phyloP scores from a whole-genome alignment of 345 rosid genomes.

The Citrus sp. region DNA sequence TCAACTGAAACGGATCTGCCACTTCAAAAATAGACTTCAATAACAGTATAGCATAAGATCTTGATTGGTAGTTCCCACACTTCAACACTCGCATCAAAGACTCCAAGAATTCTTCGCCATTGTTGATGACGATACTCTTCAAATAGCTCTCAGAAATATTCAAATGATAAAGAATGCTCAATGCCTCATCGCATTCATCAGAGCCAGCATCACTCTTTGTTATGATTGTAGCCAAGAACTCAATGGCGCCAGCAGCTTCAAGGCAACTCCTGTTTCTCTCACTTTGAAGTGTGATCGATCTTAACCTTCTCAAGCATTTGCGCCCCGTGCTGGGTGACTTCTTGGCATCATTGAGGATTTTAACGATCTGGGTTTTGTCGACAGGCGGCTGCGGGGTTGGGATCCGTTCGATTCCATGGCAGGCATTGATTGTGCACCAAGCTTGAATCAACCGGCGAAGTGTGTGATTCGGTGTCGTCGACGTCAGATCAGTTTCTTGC shows the following conservation, averaged over 20 bases:
- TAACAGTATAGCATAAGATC: constrained; percentile 34
- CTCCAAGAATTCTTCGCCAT: constrained; percentile 28
- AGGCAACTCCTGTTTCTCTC: constrained; percentile 35
- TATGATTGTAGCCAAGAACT: constrained; percentile 40
- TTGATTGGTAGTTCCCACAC: constrained; percentile 28
- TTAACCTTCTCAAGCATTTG: constrained; percentile 33
- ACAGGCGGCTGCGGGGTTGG: constrained; percentile 44
- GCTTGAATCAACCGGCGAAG: constrained; percentile 79
- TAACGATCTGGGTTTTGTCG: constrained; percentile 27
- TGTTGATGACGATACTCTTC: constrained; percentile 23
- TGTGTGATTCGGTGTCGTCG: constrained; percentile 65
- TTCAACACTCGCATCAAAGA: constrained; percentile 26
- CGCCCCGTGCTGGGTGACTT: constrained; percentile 24
- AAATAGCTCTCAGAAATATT: constrained; percentile 23
- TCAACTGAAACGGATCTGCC: constrained; percentile 42
- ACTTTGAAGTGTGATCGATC: constrained; percentile 35
- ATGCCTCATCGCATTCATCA: constrained; percentile 37
- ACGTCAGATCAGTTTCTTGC: constrained; percentile 29
- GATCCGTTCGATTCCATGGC: constrained; percentile 42
- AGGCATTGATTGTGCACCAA: constrained; percentile 76
- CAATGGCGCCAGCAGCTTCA: constrained; percentile 32
- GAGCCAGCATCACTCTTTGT: background rate
- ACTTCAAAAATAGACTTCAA: constrained; percentile 33
- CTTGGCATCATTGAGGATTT: constrained; percentile 37
- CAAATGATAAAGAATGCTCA: constrained; percentile 36